Conservation (phyloP, 371 early-diverging fungal genomes). For the Syncephalis plumigaleata region DNA sequence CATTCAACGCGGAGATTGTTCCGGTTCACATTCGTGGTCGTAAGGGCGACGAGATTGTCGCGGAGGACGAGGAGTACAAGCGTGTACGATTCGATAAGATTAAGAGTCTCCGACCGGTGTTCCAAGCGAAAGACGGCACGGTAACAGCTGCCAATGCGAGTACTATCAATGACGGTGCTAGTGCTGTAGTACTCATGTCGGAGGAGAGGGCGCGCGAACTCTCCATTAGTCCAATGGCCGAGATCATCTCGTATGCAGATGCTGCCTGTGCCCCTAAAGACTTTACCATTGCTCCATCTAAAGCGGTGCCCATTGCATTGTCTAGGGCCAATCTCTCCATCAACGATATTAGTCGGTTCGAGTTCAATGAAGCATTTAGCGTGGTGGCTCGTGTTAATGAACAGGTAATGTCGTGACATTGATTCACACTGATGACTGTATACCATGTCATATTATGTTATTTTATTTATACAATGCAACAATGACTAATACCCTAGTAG, state of each 20-base stretch:
- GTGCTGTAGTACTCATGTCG: constrained; percentile 77
- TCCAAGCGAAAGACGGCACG: constrained; percentile 28
- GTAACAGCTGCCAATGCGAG: constrained; percentile 95
- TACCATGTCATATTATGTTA: too few relatives aligned
- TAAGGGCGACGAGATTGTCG: constrained; percentile 63
- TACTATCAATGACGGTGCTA: constrained; percentile 87
- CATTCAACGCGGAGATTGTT: constrained; percentile 72
- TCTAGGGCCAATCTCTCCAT: constrained; percentile 49
- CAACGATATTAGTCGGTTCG: constrained; percentile 62
- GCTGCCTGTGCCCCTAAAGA: constrained; percentile 64
- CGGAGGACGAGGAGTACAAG: constrained; percentile 56
- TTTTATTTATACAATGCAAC: too few relatives aligned
- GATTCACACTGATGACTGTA: not conserved
- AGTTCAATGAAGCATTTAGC: constrained; percentile 93
- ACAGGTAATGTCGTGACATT: constrained; percentile 11
- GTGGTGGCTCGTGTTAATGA: constrained; percentile 80
- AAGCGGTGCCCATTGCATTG: constrained; percentile 81
- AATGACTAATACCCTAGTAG: too few relatives aligned
- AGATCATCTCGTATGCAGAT: constrained; percentile 47
- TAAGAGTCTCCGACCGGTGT: constrained; percentile 4
- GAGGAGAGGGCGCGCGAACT: constrained; percentile 54
- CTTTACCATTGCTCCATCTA: constrained; percentile 85
- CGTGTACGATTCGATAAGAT: constrained; percentile 21
- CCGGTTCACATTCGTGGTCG: constrained; percentile 73
- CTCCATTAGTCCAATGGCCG: constrained; percentile 55